A percentile compares a stretch with the other conserved stretches of the same genome.
These are phyloP conservation scores for Flaveria trinervia DNA, from an alignment of 129 eudicot species.

Conservation along the genomic window DNA sequence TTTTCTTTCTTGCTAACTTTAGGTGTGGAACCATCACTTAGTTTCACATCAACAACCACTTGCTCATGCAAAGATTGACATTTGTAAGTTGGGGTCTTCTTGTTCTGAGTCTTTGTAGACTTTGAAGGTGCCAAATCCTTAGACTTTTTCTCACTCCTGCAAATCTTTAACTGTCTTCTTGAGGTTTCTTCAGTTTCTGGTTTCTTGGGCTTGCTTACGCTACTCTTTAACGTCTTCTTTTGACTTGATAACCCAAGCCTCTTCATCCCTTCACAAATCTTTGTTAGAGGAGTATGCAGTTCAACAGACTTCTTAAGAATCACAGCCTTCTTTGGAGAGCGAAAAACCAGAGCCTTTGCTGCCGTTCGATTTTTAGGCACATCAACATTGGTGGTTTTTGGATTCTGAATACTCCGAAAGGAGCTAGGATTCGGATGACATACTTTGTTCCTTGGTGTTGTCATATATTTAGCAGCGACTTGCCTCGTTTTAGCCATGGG, in stretches of 20 bases:
- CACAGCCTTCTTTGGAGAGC: slow-evolving; percentile 65
- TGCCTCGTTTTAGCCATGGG: slow-evolving; percentile 62
- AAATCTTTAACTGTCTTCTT: slow-evolving; percentile 6
- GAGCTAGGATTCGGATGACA: slow-evolving; percentile 48
- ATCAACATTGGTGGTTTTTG: slow-evolving; percentile 41
- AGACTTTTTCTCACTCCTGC: slow-evolving; percentile 10
- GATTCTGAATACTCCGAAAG: slow-evolving; percentile 74
- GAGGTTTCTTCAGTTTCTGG: slow-evolving; percentile 5
- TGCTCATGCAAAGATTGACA: neutral
- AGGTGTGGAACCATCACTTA: slow-evolving; percentile 23
- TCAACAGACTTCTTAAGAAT: slow-evolving; percentile 55
- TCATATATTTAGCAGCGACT: slow-evolving; percentile 94
- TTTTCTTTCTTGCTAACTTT: slow-evolving; percentile 1
- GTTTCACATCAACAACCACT: slow-evolving; percentile 9
- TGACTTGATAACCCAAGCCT: slow-evolving; percentile 68
- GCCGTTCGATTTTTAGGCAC: slow-evolving; percentile 41
- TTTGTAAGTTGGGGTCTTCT: slow-evolving; percentile 11
- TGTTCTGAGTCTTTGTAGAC: slow-evolving; percentile 5
- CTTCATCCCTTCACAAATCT: slow-evolving; percentile 71
- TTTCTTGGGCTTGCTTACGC: slow-evolving; percentile 19
- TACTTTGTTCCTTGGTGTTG: slow-evolving; percentile 80
- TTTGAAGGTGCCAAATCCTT: slow-evolving; percentile 19
- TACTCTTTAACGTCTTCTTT: slow-evolving; percentile 51
- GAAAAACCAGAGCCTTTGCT: slow-evolving; percentile 74
- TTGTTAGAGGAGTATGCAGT: slow-evolving; percentile 60